Evolutionary conservation across 805 yeast species (phyloP).

Genomic region (Lachancea quebecensis): DNA sequence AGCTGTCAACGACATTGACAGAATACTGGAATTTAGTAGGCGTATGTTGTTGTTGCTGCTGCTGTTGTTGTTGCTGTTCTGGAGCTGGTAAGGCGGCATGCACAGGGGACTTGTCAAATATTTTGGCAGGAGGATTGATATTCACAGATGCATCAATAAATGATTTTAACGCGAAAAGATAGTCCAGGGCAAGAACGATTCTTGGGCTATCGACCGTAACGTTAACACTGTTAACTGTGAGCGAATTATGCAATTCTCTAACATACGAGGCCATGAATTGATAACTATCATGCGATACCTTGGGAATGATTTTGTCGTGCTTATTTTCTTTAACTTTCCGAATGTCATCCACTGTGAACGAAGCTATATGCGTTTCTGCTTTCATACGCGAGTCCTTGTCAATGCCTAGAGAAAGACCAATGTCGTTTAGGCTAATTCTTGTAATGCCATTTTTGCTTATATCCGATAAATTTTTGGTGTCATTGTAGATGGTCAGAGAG

Average conservation of each 20-base stretch:
- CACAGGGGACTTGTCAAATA: slow-evolving; percentile 1
- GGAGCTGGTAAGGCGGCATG: not conserved
- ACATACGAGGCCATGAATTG: slow-evolving; percentile 60
- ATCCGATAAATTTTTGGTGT: slow-evolving; percentile 35
- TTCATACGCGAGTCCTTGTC: slow-evolving; percentile 47
- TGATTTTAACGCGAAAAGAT: slow-evolving; percentile 63
- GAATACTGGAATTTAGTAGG: slow-evolving; percentile 40
- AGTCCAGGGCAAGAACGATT: slow-evolving; percentile 78
- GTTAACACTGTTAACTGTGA: slow-evolving; percentile 43
- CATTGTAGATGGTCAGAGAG: slow-evolving; percentile 53
- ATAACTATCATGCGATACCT: slow-evolving; percentile 49
- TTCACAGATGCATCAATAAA: slow-evolving; percentile 49
- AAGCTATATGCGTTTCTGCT: slow-evolving; percentile 56
- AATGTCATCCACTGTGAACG: slow-evolving; percentile 74
- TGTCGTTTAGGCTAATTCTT: slow-evolving; percentile 50
- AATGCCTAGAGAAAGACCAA: slow-evolving; percentile 45
- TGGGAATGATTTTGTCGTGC: slow-evolving; percentile 78
- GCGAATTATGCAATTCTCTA: slow-evolving; percentile 36
- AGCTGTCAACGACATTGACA: slow-evolving; percentile 67
- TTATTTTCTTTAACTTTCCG: slow-evolving; percentile 56
- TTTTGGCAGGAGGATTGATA: slow-evolving; percentile 12
- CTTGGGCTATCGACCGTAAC: slow-evolving; percentile 74
- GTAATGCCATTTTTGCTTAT: slow-evolving; percentile 44
- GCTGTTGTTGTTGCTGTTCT: slow-evolving; percentile 8
- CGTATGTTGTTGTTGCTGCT: slow-evolving; percentile 7